Base-by-base conservation (phyloP, 2,329 filamentous ascomycete genomes). In the Aschersonia sp. region DNA sequence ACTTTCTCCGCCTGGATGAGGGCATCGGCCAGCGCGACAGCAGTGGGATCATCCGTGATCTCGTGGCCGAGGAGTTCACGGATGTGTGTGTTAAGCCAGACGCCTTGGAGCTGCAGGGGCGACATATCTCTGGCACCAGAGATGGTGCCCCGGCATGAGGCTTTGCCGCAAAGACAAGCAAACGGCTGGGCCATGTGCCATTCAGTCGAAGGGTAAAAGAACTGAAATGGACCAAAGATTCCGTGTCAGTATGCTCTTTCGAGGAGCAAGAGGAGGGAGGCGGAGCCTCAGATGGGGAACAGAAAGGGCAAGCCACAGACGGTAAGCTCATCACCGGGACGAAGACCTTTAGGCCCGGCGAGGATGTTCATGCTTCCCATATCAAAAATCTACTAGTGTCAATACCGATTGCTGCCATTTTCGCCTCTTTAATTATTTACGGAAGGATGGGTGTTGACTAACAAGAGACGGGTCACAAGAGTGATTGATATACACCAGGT, bases 191-290 rank as follows among this genome's bases (percentile, higher is more conserved):
- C 77, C 82, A 87, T 85, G 56, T 70, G 57, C 81, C 81, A 87
- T 63, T 87, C 83, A 1, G 81, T 85, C 47, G 79, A 84, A 4
- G 83, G 81, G 56, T 87, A 87, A 65, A 86, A 87, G 66, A 85
- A 87, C 59, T 76, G 9, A 11, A 39, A 8, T 8, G 35, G 8
- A 39, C 8, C 35, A 39, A 3, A 39, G 12, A 12, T 12, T 8
- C 35, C 12, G 35, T 39, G 35, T 47, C 43, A 50, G 35, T 14
- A 31, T 29, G 22, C 29, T n/a, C 8, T 9, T 29, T 4, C 4
- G 6, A 29, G 4, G 11, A 29, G 30, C 6, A 8, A 29, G 10
- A 14, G 32, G 22, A n/a, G 29, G 4, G 6, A 4, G 5, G 35
- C 12, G 8, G 35, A 8, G 8, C 8, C 8, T 8, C 35, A 37